phyloP scores from a whole-genome alignment of 495 filamentous ascomycete species.

The Podospora comata region DNA sequence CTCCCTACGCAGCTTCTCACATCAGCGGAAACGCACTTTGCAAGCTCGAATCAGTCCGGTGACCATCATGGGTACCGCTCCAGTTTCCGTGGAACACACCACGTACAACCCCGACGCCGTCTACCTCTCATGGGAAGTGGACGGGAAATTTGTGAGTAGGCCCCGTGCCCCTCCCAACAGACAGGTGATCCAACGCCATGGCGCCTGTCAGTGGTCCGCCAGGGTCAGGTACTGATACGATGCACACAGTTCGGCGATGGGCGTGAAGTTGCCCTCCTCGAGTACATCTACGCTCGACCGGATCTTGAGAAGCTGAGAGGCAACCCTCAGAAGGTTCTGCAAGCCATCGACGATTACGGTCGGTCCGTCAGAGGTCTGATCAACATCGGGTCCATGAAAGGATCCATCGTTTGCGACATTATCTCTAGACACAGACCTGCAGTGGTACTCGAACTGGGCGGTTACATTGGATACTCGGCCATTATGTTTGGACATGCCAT shows the following conservation, averaged over 20 bases:
- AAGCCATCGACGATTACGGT: conserved; percentile 69
- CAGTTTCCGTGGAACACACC: background rate
- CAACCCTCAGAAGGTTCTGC: conserved; percentile 61
- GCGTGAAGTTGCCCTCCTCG: conserved; percentile 68
- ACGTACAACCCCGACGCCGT: background rate
- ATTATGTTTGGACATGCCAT: conserved; percentile 66
- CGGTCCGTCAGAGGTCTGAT: conserved; percentile 65
- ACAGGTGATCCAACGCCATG: background rate
- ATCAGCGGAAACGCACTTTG: background rate
- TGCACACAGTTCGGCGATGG: conserved; percentile 59
- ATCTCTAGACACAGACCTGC: conserved; percentile 63
- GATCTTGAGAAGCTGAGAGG: conserved; percentile 54
- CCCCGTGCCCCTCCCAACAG: background rate
- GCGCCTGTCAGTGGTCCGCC: background rate
- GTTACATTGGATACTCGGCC: conserved; percentile 77
- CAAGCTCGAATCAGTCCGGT: background rate
- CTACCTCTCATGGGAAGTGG: conserved; percentile 20
- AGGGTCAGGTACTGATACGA: background rate
- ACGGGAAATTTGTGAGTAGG: conserved; percentile 21
- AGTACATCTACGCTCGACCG: conserved; percentile 61
- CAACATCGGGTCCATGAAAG: conserved; percentile 75
- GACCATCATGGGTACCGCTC: background rate
- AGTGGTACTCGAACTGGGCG: conserved; percentile 74
- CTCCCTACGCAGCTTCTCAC: background rate
- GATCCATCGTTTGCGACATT: conserved; percentile 59